A percentile compares a stretch with the other conserved stretches of the same genome.
These are phyloP conservation scores for Pichia sp. DNA, from an alignment of 1,139 yeast species.

Conservation along the genomic window DNA sequence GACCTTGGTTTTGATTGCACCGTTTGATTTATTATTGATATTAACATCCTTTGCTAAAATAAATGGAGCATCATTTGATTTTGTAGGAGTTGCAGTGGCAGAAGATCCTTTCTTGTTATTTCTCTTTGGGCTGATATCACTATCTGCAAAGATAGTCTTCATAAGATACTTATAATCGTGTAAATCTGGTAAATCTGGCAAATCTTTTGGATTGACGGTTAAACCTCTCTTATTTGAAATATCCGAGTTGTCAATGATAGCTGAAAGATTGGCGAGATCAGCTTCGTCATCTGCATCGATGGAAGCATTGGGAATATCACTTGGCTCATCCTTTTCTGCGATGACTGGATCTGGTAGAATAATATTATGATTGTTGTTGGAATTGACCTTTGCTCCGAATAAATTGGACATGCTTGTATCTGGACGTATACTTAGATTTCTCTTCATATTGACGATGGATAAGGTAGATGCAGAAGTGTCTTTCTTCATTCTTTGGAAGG, in stretches of 20 bases:
- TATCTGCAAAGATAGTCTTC: constrained; percentile 30
- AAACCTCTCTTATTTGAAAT: constrained; percentile 13
- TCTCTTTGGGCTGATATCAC: constrained; percentile 6
- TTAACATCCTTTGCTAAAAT: not conserved
- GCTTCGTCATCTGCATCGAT: not conserved
- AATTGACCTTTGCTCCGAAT: no score
- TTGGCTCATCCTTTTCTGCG: not conserved
- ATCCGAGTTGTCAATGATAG: constrained; percentile 8
- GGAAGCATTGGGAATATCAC: no score
- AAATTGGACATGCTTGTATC: constrained; percentile 11
- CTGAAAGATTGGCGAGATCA: not conserved
- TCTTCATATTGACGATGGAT: constrained; percentile 22
- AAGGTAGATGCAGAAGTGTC: constrained; percentile 19
- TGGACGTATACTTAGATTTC: constrained; percentile 13
- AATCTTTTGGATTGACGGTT: constrained; percentile 19
- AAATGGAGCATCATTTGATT: not conserved
- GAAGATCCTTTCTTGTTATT: not conserved
- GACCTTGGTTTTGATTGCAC: constrained; percentile 11
- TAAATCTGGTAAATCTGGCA: constrained; percentile 30
- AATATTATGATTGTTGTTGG: not conserved
- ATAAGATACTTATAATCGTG: constrained; percentile 33
- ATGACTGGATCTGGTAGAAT: not conserved
- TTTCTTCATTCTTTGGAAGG: constrained; percentile 29
- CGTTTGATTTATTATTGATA: not conserved
- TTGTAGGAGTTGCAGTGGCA: not conserved